phyloP scores from a whole-genome alignment of 176 grass and related monocot species.

The Tillandsia leiboldiana region DNA sequence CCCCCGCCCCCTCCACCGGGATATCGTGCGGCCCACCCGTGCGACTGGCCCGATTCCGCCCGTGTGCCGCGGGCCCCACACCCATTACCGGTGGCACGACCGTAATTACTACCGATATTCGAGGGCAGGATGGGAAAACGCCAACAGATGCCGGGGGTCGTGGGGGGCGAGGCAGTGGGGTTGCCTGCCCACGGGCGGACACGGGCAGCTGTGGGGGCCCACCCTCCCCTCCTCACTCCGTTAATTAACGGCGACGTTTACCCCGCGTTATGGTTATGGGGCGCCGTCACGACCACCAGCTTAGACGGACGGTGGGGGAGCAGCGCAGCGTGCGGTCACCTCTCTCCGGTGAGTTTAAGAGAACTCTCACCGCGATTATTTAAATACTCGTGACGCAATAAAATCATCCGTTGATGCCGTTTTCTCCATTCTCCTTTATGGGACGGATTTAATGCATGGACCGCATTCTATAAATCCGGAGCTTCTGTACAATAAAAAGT shows the following conservation, averaged over 20 bases:
- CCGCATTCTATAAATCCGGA: too few species aligned
- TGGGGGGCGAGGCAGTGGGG: neutral
- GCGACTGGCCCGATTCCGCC: neutral
- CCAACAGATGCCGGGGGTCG: neutral
- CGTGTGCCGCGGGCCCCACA: neutral
- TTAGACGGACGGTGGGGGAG: neutral
- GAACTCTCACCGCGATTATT: too few species aligned
- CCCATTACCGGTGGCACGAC: neutral
- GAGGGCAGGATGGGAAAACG: neutral
- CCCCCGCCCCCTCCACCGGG: neutral
- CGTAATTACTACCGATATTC: neutral
- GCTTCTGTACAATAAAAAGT: too few species aligned
- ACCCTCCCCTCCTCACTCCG: neutral
- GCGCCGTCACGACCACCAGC: neutral
- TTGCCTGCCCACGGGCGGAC: slow-evolving; percentile 1
- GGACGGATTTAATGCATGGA: too few species aligned
- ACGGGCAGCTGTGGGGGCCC: neutral
- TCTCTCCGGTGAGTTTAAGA: too few species aligned
- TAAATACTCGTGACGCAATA: too few species aligned
- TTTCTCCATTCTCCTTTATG: too few species aligned
- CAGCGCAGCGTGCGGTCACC: neutral
- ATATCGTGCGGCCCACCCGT: neutral
- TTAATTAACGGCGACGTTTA: neutral
- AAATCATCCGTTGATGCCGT: too few species aligned
- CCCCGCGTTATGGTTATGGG: neutral